These are phyloP conservation scores for Phytophthora vignae DNA, from an alignment of 352 stramenopile species.

Conservation along the genomic window DNA sequence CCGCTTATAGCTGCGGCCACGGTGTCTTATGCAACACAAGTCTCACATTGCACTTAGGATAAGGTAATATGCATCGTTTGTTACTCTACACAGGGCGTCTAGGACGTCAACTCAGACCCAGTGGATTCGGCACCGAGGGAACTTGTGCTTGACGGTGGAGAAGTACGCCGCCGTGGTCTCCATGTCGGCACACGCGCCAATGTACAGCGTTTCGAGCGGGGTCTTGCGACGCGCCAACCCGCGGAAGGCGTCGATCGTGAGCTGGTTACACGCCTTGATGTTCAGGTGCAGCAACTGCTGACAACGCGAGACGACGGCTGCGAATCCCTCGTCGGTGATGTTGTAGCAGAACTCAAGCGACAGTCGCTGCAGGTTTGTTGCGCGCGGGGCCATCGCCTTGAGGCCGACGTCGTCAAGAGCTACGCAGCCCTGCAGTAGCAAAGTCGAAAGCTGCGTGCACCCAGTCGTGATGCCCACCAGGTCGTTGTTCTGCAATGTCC, in stretches of 20 bases:
- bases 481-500: constrained; percentile 63
- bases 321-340: constrained; percentile 77
- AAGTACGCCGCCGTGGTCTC: constrained; percentile 69
- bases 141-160: constrained; percentile 66
- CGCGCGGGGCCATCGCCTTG: constrained; percentile 45
- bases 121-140: constrained; percentile 71
- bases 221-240: constrained; percentile 50
- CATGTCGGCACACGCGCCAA: constrained; percentile 74
- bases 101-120: constrained; percentile 55
- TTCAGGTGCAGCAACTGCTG: constrained; percentile 75
- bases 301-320: constrained; percentile 58
- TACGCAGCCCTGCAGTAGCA: constrained; percentile 74
- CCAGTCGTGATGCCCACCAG: constrained; percentile 50
- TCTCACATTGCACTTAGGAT: constrained; percentile 13
- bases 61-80: constrained; percentile 14
- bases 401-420: constrained; percentile 73
- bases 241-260: constrained; percentile 70
- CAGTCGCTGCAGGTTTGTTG: constrained; percentile 53
- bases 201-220: constrained; percentile 61
- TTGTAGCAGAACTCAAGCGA: constrained; percentile 92
- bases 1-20: constrained; percentile 15
- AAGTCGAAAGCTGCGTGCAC: constrained; percentile 50
- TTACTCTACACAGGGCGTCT: constrained; percentile 29
- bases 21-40: constrained; percentile 15
- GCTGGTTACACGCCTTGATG: constrained; percentile 88